phyloP scores from a whole-genome alignment of 257 asterid species.

The Solanum virginianum region DNA sequence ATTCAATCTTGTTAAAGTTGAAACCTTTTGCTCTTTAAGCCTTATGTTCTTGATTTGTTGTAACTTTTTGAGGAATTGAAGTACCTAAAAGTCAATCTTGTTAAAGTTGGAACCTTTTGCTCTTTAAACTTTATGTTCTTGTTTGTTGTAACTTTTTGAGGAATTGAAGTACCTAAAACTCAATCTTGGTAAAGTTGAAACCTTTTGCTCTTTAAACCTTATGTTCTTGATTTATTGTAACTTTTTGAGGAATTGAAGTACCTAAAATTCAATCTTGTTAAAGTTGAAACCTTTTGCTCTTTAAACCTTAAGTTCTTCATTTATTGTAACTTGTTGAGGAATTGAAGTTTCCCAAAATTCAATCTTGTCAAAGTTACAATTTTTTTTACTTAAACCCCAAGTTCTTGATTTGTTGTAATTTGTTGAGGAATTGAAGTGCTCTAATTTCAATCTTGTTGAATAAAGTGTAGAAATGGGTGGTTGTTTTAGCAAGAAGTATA shows the following conservation, averaged over 20 bases:
- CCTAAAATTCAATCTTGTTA: background rate
- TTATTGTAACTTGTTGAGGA: background rate
- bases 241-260: background rate
- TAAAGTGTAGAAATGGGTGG: conserved; percentile 33
- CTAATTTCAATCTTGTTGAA: conserved; percentile 19
- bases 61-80: background rate
- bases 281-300: background rate
- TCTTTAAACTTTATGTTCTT: background rate
- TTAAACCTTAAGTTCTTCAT: background rate
- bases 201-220: background rate
- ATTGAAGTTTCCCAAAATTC: background rate
- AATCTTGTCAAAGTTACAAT: background rate
- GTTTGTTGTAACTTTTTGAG: background rate
- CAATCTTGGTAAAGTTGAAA: conserved; percentile 9
- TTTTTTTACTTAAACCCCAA: background rate
- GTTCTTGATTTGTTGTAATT: background rate
- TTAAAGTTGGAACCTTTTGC: background rate
- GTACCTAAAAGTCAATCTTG: conserved; percentile 17
- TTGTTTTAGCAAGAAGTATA: conserved; percentile 38
- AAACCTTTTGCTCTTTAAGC: background rate
- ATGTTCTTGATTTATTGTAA: background rate
- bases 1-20: too few relatives aligned
- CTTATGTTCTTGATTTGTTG: background rate
- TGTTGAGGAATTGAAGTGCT: background rate
- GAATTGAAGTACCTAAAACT: conserved; percentile 3